phyloP scores from a whole-genome alignment of 768 basidiomycete species.

The Neoboletus brunneissimus region DNA sequence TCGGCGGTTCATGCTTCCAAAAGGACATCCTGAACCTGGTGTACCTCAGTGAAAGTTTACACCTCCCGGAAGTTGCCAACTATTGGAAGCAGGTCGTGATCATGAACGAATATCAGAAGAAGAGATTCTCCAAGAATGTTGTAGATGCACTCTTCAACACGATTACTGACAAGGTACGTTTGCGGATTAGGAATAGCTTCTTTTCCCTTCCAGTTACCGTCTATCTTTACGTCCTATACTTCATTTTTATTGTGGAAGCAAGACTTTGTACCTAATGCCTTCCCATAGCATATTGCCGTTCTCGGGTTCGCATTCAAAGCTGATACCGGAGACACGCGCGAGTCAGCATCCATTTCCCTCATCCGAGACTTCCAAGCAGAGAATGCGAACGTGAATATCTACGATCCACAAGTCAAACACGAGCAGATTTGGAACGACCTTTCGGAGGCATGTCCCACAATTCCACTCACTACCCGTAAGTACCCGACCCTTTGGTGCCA shows the following conservation, averaged over 20 bases:
- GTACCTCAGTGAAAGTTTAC: constrained; percentile 91
- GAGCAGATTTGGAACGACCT: constrained; percentile 87
- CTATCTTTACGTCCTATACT: neutral
- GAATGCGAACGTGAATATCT: constrained; percentile 81
- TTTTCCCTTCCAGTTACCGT: neutral
- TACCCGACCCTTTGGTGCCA: neutral
- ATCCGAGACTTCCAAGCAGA: constrained; percentile 92
- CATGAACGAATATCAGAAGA: constrained; percentile 99
- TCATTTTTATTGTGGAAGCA: constrained; percentile 6
- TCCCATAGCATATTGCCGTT: constrained; percentile 79
- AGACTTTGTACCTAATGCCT: constrained; percentile 3
- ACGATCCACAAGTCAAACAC: constrained; percentile 86
- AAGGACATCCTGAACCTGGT: constrained; percentile 99
- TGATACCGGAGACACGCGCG: constrained; percentile 98
- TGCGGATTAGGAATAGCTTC: neutral
- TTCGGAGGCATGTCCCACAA: constrained; percentile 60
- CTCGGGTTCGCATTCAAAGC: constrained; percentile 99
- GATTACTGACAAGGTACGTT: constrained; percentile 83
- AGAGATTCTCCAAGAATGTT: constrained; percentile 91
- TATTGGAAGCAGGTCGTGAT: constrained; percentile 98
- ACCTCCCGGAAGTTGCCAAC: constrained; percentile 93
- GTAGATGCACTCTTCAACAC: constrained; percentile 99
- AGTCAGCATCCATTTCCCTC: constrained; percentile 92
- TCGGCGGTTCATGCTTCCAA: constrained; percentile 99
- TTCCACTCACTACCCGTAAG: constrained; percentile 67